Conservation (phyloP, 306 rosid species). For the Vigna reflexopilosa region DNA sequence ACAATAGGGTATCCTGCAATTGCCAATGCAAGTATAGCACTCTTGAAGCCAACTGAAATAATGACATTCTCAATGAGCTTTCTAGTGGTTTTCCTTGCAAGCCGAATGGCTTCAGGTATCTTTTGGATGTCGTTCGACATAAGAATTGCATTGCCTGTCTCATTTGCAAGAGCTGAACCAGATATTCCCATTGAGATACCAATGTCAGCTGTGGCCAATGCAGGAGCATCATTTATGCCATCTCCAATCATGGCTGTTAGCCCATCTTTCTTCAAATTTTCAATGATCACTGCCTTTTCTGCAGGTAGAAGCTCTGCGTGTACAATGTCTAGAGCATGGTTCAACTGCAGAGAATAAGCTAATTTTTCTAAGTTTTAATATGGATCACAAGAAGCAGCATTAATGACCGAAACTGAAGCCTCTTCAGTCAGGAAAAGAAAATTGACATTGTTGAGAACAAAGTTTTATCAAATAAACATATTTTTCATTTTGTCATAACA, state of each 20-base stretch:
- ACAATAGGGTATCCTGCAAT: conserved; percentile 87
- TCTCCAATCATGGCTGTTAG: conserved; percentile 84
- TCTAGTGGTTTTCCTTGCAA: conserved; percentile 62
- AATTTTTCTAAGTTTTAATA: not conserved
- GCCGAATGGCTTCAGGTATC: conserved; percentile 73
- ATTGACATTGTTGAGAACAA: not conserved
- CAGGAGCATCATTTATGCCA: conserved; percentile 90
- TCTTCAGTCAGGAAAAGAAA: conserved; percentile 25
- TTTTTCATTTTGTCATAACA: not conserved
- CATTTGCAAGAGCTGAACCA: conserved; percentile 85
- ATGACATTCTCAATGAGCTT: conserved; percentile 71
- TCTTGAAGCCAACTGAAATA: conserved; percentile 67
- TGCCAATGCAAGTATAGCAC: conserved; percentile 66
- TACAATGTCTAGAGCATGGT: conserved; percentile 61
- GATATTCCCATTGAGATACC: conserved; percentile 96
- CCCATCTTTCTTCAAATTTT: conserved; percentile 67
- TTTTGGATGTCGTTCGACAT: conserved; percentile 82
- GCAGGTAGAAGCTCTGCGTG: conserved; percentile 86
- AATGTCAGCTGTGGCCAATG: conserved; percentile 84
- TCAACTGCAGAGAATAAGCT: conserved; percentile 55
- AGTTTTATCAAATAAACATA: not conserved
- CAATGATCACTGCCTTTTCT: conserved; percentile 69
- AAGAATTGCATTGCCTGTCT: conserved; percentile 73
- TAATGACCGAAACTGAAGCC: not conserved
- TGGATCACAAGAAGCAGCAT: not conserved